A percentile compares a stretch with the other conserved stretches of the same genome.
These are phyloP conservation scores for Phytopythium delawarense DNA, from an alignment of 352 stramenopile species.

Conservation along the genomic window DNA sequence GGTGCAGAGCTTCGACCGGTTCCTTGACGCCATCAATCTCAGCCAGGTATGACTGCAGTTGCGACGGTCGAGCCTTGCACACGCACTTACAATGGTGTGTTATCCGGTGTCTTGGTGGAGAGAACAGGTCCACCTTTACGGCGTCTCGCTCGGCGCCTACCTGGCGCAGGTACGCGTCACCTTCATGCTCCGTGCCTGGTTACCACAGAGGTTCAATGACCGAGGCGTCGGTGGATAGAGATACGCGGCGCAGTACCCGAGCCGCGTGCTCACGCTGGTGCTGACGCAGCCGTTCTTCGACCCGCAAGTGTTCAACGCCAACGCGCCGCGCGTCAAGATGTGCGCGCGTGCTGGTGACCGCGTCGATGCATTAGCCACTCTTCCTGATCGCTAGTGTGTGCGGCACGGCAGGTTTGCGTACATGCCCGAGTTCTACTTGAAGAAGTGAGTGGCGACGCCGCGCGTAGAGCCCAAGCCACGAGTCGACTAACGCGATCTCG, in stretches of 20 bases:
- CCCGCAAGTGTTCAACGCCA: constrained; percentile 36
- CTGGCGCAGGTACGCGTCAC: constrained; percentile 47
- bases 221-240: constrained; percentile 16
- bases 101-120: not conserved
- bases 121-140: constrained; percentile 57
- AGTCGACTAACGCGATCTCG: not conserved
- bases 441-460: constrained; percentile 31
- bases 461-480: not conserved
- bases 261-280: constrained; percentile 49
- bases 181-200: not conserved
- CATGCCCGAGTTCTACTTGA: constrained; percentile 73
- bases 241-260: constrained; percentile 54
- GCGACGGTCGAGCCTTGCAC: no score
- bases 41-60: constrained; percentile 13
- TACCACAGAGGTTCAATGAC: not conserved
- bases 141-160: constrained; percentile 63
- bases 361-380: not conserved
- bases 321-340: constrained; percentile 51
- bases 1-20: constrained; percentile 78
- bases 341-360: constrained; percentile 13
- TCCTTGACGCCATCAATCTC: constrained; percentile 63
- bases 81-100: not conserved
- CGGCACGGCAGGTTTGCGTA: constrained; percentile 37
- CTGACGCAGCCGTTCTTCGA: constrained; percentile 70
- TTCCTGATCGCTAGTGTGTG: not conserved